Conservation (phyloP, 2,329 filamentous ascomycete genomes). For the Penicillium sp. region DNA sequence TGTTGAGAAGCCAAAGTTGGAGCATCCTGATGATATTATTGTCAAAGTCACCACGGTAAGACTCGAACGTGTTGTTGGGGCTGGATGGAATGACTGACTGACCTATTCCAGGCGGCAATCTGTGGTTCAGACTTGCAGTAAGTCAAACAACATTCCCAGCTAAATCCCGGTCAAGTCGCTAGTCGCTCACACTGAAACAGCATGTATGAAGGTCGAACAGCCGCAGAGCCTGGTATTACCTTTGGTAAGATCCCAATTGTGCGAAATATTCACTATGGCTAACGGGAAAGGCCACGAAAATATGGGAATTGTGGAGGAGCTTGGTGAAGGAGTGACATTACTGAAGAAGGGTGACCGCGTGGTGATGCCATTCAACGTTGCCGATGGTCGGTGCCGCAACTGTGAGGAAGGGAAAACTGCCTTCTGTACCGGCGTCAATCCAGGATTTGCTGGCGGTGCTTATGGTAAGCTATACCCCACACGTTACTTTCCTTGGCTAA, state of each 20-base stretch:
- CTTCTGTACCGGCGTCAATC: constrained; percentile 66
- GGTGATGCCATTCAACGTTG: constrained; percentile 67
- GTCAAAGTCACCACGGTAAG: constrained; percentile 66
- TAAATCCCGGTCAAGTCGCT: neutral
- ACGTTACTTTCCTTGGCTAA: neutral
- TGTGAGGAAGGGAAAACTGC: constrained; percentile 66
- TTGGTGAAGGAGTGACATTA: constrained; percentile 60
- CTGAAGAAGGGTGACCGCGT: constrained; percentile 65
- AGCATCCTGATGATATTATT: constrained; percentile 66
- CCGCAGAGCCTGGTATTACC: constrained; percentile 62
- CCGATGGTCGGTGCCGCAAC: constrained; percentile 63
- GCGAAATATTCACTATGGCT: neutral
- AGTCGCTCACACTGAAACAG: constrained; percentile 36
- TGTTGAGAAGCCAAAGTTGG: constrained; percentile 57
- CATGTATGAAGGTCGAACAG: constrained; percentile 67
- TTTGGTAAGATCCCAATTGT: constrained; percentile 42
- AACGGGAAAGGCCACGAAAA: constrained; percentile 53
- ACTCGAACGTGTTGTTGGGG: constrained; percentile 14
- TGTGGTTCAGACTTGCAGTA: constrained; percentile 55
- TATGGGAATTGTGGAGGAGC: constrained; percentile 59
- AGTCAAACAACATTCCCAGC: constrained; percentile 5
- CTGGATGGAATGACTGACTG: neutral
- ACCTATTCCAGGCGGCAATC: constrained; percentile 44
- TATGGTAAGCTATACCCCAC: constrained; percentile 47
- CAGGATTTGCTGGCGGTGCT: constrained; percentile 60